Evolutionary conservation across 1,284 basidiomycete genomes (phyloP), one percentile per base, ranked within the genome.

Genomic region (Fomitopsis betulina): DNA sequence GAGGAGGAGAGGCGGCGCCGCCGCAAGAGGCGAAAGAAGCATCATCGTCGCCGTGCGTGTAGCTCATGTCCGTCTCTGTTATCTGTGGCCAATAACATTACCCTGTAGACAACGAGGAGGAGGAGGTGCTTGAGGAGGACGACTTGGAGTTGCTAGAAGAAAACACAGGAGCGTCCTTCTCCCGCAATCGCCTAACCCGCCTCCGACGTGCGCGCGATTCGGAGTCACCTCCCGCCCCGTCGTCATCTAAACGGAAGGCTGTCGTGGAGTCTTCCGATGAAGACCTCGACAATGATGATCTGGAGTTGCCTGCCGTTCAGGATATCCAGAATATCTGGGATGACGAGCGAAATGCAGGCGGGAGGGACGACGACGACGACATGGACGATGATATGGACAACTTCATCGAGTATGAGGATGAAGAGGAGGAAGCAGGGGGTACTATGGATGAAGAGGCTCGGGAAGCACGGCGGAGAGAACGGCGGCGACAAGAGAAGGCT

Each of bases 121-220:
- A 89, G 30, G 86, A 88, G 59, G 91, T 79, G n/a, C 77, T 98
- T 47, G 95, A 97, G 64, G 96, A 98, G 56, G 97, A 99, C 68
- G 97, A 99, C 70, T 75, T 99, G 56, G 96, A 96, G 55, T 81
- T 99, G 9, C 73, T 99, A 23, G 93, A 93, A 68, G 97, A 99
- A 79, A 99, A 98, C 67, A 94, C 94, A 3, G 95, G 96, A 9
- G 82, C 83, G 21, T 79, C 83, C 3, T 86, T 85, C 73, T 82
- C 78, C 52, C 70, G 72, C 40, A 67, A 68, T 65, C 83, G 80
- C 67, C 77, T 93, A 45, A 89, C 86, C 63, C 84, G 91, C 62
- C 79, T 92, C 47, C 85, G 89, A 61, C 85, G 89, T 56, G 86
- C 85, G 39, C 82, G 86, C 62, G 83, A 85, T 64, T 85, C 85